phyloP scores from a whole-genome alignment of 148 eudicot genomes.

The Drosera capensis region DNA sequence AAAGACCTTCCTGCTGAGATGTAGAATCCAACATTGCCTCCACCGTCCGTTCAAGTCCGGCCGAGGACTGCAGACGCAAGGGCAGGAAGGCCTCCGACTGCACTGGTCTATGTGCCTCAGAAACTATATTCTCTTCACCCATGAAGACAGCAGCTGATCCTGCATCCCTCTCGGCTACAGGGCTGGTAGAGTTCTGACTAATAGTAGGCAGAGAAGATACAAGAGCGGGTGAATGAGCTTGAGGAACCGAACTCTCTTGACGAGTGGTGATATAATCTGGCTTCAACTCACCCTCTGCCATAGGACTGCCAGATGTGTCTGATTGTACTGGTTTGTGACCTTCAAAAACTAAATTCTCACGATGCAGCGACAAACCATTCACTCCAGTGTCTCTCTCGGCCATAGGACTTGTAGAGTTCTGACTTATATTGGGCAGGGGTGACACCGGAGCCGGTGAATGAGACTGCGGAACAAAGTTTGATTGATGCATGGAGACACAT shows the following conservation, averaged over 20 bases:
- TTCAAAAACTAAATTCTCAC: background rate
- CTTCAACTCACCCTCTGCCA: constrained; percentile 14
- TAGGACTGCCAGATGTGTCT: constrained; percentile 5
- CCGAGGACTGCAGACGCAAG: too few species aligned
- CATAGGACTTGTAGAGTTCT: too few species aligned
- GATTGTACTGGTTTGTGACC: constrained; percentile 3
- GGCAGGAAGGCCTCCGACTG: constrained; percentile 7
- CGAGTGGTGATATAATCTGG: background rate
- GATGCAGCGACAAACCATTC: background rate
- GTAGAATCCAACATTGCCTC: too few species aligned
- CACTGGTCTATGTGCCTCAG: background rate
- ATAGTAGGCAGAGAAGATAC: background rate
- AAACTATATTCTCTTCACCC: background rate
- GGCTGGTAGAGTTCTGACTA: background rate
- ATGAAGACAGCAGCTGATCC: background rate
- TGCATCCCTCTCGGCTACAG: background rate
- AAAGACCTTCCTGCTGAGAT: too few species aligned
- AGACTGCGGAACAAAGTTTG: background rate
- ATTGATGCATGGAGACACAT: background rate
- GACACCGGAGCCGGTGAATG: background rate
- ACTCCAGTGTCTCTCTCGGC: too few species aligned
- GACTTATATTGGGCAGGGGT: background rate
- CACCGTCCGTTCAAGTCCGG: too few species aligned
- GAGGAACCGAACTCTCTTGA: background rate
- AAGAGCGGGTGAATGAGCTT: background rate